phyloP scores from a whole-genome alignment of 2,329 filamentous ascomycete species.

The Sporothrix inflata region DNA sequence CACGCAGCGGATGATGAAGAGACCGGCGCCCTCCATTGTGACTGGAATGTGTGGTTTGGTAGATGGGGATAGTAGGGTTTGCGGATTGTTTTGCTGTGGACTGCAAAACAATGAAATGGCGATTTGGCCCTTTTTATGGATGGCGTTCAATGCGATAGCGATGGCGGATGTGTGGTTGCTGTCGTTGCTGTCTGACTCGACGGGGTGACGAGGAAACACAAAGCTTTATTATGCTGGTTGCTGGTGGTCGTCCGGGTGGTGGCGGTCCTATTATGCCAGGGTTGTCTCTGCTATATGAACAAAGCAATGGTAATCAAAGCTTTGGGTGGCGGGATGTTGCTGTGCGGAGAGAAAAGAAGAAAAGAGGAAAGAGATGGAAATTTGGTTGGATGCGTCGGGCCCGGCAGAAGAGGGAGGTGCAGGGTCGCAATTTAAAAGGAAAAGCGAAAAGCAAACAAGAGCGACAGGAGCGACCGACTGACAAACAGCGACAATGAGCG shows the following conservation, averaged over 20 bases:
- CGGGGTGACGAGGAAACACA: conserved; percentile 31
- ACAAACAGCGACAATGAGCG: conserved; percentile 7
- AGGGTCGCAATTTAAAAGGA: conserved; percentile 27
- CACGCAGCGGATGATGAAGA: conserved; percentile 51
- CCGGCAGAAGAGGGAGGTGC: conserved; percentile 16
- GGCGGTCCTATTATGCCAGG: conserved; percentile 25
- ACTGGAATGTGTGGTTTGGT: conserved; percentile 9
- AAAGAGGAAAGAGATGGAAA: not conserved
- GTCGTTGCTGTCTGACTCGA: conserved; percentile 18
- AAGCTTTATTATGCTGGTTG: conserved; percentile 12
- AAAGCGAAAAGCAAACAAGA: conserved; percentile 11
- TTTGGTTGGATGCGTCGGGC: not conserved
- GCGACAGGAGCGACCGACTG: conserved; percentile 17
- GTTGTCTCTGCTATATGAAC: conserved; percentile 16
- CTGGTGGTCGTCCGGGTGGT: conserved; percentile 19
- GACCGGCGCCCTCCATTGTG: conserved; percentile 47
- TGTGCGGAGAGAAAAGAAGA: not conserved
- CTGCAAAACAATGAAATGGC: not conserved
- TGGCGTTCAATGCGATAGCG: not conserved
- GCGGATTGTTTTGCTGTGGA: not conserved
- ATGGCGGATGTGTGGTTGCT: conserved; percentile 2
- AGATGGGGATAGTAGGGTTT: not conserved
- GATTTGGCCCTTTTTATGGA: not conserved
- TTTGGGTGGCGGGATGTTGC: conserved; percentile 24
- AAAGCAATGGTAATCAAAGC: conserved; percentile 14